Conservation (phyloP, 768 basidiomycete species). For the Tubosaeta brunneosetosa region DNA sequence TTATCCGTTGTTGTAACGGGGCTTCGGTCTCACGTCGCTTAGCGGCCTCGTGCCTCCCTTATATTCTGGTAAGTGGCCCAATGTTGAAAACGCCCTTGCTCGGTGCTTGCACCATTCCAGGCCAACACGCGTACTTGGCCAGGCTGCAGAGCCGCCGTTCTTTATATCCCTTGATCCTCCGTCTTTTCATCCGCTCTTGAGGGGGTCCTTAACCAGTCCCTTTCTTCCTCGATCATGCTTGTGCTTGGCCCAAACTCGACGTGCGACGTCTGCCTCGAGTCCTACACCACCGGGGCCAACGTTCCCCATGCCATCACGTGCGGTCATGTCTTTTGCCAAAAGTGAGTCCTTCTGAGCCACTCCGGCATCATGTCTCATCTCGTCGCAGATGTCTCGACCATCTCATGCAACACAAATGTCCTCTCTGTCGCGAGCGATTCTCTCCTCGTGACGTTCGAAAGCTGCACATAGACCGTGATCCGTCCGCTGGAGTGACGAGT, state of each 20-base stretch:
- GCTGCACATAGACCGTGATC: constrained; percentile 55
- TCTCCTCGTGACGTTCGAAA: constrained; percentile 41
- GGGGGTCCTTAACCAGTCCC: constrained; percentile 36
- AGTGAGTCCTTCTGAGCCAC: constrained; percentile 19
- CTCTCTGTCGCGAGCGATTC: constrained; percentile 59
- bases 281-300: constrained; percentile 48
- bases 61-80: constrained; percentile 26
- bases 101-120: constrained; percentile 22
- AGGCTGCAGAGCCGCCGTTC: constrained; percentile 20
- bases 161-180: constrained; percentile 16
- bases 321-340: constrained; percentile 66
- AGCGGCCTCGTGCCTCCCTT: constrained; percentile 33
- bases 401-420: constrained; percentile 48
- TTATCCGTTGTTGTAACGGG: constrained; percentile 21
- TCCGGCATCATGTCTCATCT: background rate
- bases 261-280: constrained; percentile 75
- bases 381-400: constrained; percentile 42
- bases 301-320: constrained; percentile 64
- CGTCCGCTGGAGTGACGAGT: constrained; percentile 25
- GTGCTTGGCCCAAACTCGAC: constrained; percentile 57
- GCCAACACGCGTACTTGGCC: constrained; percentile 29
- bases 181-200: constrained; percentile 4
- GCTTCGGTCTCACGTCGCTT: constrained; percentile 32
- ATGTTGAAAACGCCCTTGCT: constrained; percentile 19
- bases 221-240: constrained; percentile 48